phyloP scores from a whole-genome alignment of 345 rosid species.

The Cardiospermum halicacabum region DNA sequence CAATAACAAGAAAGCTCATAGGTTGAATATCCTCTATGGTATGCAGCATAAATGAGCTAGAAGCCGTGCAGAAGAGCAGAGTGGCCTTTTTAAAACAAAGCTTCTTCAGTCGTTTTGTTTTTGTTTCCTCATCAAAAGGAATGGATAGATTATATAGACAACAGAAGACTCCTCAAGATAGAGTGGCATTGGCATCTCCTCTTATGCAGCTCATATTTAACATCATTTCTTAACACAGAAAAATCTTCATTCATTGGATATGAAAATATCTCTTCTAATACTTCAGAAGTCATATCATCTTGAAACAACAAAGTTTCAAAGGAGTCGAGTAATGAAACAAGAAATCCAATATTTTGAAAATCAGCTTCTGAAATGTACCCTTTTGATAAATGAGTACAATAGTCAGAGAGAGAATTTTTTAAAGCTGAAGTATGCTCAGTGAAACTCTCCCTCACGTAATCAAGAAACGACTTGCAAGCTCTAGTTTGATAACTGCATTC shows the following conservation, averaged over 20 bases:
- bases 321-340: slow-evolving; percentile 19
- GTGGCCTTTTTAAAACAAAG: slow-evolving; percentile 34
- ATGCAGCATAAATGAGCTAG: slow-evolving; percentile 28
- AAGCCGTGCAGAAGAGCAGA: slow-evolving; percentile 40
- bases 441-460: slow-evolving; percentile 23
- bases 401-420: slow-evolving; percentile 11
- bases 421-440: neutral
- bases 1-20: slow-evolving; percentile 38
- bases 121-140: slow-evolving; percentile 12
- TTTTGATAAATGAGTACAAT: slow-evolving; percentile 26
- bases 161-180: slow-evolving; percentile 5
- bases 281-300: slow-evolving; percentile 19
- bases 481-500: too few species aligned
- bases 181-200: slow-evolving; percentile 26
- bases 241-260: neutral
- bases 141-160: slow-evolving; percentile 18
- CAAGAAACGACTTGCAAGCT: slow-evolving; percentile 22
- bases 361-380: slow-evolving; percentile 12
- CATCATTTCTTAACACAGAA: neutral
- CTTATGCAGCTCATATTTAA: neutral
- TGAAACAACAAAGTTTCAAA: slow-evolving; percentile 14
- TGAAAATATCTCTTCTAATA: slow-evolving; percentile 23
- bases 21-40: slow-evolving; percentile 12
- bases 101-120: neutral
- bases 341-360: neutral